Conservation (phyloP, 768 basidiomycete genomes). For the Dictyophora rubrovolvata region DNA sequence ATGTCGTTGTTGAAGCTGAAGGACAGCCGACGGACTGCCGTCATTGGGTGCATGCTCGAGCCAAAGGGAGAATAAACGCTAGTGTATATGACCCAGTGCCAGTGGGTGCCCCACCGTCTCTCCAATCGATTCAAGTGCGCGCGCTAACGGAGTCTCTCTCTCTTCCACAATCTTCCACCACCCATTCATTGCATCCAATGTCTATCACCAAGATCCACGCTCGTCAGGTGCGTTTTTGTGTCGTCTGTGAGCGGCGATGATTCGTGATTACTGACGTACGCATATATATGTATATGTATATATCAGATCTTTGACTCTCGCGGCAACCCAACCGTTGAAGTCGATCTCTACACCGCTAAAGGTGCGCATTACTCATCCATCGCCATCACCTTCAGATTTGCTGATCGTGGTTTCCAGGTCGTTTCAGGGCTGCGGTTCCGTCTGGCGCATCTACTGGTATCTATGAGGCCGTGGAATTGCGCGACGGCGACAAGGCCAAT, state of each 20-base stretch:
- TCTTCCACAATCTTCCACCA: neutral
- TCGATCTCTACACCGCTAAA: conserved; percentile 80
- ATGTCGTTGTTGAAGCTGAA: too few species aligned
- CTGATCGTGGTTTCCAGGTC: conserved; percentile 40
- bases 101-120: too few species aligned
- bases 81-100: too few species aligned
- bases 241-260: neutral
- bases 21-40: too few species aligned
- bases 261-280: neutral
- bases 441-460: conserved; percentile 98
- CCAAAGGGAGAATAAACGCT: too few species aligned
- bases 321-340: conserved; percentile 95
- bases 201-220: conserved; percentile 87
- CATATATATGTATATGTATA: neutral
- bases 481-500: conserved; percentile 85
- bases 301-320: conserved; percentile 96
- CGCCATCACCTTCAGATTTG: neutral
- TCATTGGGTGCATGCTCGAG: too few species aligned
- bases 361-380: conserved; percentile 35
- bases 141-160: neutral
- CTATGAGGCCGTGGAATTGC: conserved; percentile 98
- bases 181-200: conserved; percentile 37
- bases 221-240: conserved; percentile 58
- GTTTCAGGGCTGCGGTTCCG: conserved; percentile 89
- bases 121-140: neutral